These are phyloP conservation scores for Crithidia bombi DNA, from an alignment of 208 protist species.

Conservation along the genomic window DNA sequence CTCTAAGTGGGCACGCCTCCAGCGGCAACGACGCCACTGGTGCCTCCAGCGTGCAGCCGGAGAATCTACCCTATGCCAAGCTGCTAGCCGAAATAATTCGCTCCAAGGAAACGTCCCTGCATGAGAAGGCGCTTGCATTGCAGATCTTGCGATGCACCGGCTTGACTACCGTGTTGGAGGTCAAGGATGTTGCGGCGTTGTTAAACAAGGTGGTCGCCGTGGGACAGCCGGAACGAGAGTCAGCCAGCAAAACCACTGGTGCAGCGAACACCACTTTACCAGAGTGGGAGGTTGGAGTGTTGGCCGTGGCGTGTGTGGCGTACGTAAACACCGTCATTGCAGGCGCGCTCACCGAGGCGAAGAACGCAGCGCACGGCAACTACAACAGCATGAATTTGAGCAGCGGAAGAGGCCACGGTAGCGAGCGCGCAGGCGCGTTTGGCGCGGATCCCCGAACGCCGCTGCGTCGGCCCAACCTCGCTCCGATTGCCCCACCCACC, in stretches of 20 bases:
- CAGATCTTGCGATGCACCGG: slow-evolving; percentile 27
- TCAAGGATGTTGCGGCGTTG: slow-evolving; percentile 20
- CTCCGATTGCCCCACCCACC: slow-evolving; percentile 6
- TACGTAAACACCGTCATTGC: slow-evolving; percentile 28
- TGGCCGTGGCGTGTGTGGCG: slow-evolving; percentile 16
- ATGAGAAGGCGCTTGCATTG: slow-evolving; percentile 38
- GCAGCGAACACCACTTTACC: neutral
- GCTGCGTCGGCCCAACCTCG: slow-evolving; percentile 7
- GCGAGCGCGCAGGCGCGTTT: neutral
- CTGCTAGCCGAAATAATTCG: slow-evolving; percentile 25
- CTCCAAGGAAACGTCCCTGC: slow-evolving; percentile 12
- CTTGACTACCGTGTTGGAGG: slow-evolving; percentile 12
- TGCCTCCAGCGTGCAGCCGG: slow-evolving; percentile 11
- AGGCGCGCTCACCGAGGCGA: slow-evolving; percentile 1
- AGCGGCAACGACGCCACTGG: neutral
- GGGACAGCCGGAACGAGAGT: neutral
- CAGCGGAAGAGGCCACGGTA: no score
- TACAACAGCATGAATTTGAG: no score
- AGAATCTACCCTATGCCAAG: slow-evolving; percentile 31
- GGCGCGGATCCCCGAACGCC: slow-evolving; percentile 3
- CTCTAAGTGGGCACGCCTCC: neutral
- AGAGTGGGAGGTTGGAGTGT: slow-evolving; percentile 20
- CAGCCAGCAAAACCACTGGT: neutral
- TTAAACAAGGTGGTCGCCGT: neutral
- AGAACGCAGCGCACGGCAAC: neutral